Base-by-base conservation (phyloP, 2,329 filamentous ascomycete genomes). In the Bertia moriformis region DNA sequence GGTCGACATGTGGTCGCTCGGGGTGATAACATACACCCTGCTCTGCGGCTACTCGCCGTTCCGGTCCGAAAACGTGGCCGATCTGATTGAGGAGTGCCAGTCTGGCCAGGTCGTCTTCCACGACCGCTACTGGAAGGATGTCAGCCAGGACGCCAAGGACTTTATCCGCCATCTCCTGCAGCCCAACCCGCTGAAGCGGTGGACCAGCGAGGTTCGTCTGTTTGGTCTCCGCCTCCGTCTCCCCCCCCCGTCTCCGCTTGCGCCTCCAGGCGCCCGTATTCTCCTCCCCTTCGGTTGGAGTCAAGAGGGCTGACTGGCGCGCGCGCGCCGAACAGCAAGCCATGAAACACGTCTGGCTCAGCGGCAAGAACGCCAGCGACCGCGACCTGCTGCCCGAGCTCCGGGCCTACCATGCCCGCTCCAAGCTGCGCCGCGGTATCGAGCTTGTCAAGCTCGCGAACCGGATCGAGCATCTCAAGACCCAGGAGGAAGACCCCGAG, bases 1-100 rank as follows among this genome's bases (percentile, higher is more conserved):
- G 3, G 91, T 96, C 22, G 91, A 98, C 56, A 94, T 98, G 85
- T 98, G 91, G 91, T 96, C 91, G 3, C 73, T 98, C 62, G 91
- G 91, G 45, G 91, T 98, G 52, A 98, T 98, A 53, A 96, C 91
- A 32, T 98, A 98, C 62, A 98, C 91, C 14, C 71, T 98, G 19
- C 82, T 98, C 39, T 98, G 91, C 57, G 91, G 91, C 49, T 98
- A 98, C 66, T 95, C 89, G 35, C 91, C 91, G 14, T 98, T 96
- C 73, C 80, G 91, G 48, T 91, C 87, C 44, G 91, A 98, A 65
- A 94, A 84, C 52, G 69, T 98, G 38, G 73, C 82, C 47, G 91
- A 96, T 51, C 69, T 98, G 47, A 93, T 98, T 48, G 85, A 94
- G 45, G 91, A 98, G 62, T 96, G 88, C 63, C 85, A 76, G 51